Evolutionary conservation across 1,284 basidiomycete species (phyloP).

Genomic region (Puccinia triticina): DNA sequence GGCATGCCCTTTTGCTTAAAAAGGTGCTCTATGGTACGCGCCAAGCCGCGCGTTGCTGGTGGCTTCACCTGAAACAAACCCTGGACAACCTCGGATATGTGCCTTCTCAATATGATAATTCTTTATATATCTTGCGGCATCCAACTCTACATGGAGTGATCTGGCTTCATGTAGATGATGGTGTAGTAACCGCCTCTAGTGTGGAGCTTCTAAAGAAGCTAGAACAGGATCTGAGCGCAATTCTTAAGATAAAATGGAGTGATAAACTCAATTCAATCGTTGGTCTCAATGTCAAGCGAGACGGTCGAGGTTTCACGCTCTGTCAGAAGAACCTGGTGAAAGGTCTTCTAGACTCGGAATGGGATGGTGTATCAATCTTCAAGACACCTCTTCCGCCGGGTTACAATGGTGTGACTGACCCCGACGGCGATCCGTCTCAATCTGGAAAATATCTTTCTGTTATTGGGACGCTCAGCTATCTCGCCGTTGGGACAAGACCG

Average conservation of each 20-base stretch:
- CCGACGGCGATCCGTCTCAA: too few relatives aligned
- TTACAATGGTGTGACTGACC: too few relatives aligned
- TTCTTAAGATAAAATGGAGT: not conserved
- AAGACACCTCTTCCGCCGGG: too few relatives aligned
- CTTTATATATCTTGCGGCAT: not conserved
- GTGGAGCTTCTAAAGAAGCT: not conserved
- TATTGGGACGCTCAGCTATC: too few relatives aligned
- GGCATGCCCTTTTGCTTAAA: not conserved
- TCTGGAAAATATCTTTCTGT: too few relatives aligned
- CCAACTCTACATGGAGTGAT: not conserved
- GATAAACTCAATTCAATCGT: not conserved
- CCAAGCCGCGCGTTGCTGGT: slow-evolving; percentile 29
- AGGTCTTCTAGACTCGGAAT: too few relatives aligned
- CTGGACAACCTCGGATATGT: not conserved
- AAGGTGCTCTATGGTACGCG: slow-evolving; percentile 28
- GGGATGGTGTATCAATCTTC: too few relatives aligned
- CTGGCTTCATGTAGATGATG: slow-evolving; percentile 38
- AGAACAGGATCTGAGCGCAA: not conserved
- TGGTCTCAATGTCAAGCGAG: not conserved
- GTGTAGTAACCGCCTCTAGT: not conserved
- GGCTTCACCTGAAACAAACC: not conserved
- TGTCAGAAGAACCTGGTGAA: not conserved
- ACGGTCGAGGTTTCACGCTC: not conserved
- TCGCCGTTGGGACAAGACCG: too few relatives aligned
- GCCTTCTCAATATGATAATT: not conserved